A percentile compares a stretch with the other conserved stretches of the same genome.
phyloP scores from a whole-genome alignment of 345 rosid genomes.

The Sisymbrium irio region DNA sequence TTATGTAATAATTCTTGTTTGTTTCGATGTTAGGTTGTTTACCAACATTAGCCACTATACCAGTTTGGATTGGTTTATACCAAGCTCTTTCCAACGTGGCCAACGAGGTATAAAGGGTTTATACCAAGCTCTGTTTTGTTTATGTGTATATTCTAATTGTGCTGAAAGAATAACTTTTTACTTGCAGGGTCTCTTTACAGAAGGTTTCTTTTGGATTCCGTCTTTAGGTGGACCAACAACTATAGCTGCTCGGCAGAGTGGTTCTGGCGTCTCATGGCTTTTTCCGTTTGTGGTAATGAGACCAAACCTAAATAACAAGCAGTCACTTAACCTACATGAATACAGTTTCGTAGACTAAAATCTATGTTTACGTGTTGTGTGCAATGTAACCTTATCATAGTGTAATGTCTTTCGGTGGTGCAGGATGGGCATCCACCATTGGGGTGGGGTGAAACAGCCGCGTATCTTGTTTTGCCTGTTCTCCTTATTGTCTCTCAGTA shows the following conservation, averaged over 20 bases:
- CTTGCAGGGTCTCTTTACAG: conserved; percentile 75
- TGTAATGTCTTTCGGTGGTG: conserved; percentile 23
- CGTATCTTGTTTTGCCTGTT: conserved; percentile 96
- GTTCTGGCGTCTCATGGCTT: conserved; percentile 95
- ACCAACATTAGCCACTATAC: conserved; percentile 90
- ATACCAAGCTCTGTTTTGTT: neutral
- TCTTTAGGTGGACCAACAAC: conserved; percentile 93
- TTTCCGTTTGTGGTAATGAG: conserved; percentile 88
- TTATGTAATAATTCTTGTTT: conserved; percentile 14
- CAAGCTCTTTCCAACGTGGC: conserved; percentile 99
- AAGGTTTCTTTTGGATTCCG: conserved; percentile 99
- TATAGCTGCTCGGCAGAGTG: conserved; percentile 97
- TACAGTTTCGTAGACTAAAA: neutral
- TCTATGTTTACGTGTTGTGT: neutral
- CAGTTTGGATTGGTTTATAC: conserved; percentile 97
- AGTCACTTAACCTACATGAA: neutral
- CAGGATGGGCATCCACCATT: conserved; percentile 99
- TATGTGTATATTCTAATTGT: conserved; percentile 14
- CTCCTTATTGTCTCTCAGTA: conserved; percentile 85
- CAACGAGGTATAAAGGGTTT: conserved; percentile 63
- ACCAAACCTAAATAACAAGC: neutral
- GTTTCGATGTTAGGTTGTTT: conserved; percentile 63
- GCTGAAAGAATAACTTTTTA: conserved; percentile 4
- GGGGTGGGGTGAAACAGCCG: conserved; percentile 91
- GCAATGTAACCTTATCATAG: neutral